Percentiles rank a stretch among this genome's conserved stretches.
These are phyloP conservation scores for Apiospora pterosperma DNA, from an alignment of 2,329 filamentous ascomycete species.

Conservation along the genomic window DNA sequence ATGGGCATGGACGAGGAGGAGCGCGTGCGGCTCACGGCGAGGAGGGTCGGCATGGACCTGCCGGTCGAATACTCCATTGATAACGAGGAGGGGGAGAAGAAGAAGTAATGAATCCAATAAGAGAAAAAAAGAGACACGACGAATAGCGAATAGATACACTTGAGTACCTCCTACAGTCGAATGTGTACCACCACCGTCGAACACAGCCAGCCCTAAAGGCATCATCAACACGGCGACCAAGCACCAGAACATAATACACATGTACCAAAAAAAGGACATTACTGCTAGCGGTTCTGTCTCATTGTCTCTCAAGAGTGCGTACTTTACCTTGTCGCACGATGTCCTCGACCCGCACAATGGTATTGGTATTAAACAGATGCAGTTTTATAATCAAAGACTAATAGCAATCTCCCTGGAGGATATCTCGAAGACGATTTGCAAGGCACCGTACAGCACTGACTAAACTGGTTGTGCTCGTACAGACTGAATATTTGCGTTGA, in stretches of 20 bases:
- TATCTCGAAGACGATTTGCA: too few relatives aligned
- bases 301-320: neutral
- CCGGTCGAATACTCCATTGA: slow-evolving; percentile 55
- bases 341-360: neutral
- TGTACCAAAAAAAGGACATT: neutral
- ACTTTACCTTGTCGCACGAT: neutral
- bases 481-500: too few relatives aligned
- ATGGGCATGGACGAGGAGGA: slow-evolving; percentile 86
- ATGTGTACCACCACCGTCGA: neutral
- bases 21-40: slow-evolving; percentile 75
- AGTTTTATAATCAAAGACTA: neutral
- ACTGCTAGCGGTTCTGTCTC: neutral
- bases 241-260: neutral
- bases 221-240: neutral
- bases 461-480: too few relatives aligned
- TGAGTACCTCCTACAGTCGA: neutral
- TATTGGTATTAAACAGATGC: neutral
- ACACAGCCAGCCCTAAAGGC: neutral
- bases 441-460: too few relatives aligned
- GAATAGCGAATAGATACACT: neutral
- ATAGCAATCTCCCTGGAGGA: neutral
- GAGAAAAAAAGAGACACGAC: neutral
- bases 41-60: slow-evolving; percentile 87
- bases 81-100: neutral
- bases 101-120: neutral